Conservation (phyloP, 2,329 filamentous ascomycete genomes). For the Diaporthe australafricana region DNA sequence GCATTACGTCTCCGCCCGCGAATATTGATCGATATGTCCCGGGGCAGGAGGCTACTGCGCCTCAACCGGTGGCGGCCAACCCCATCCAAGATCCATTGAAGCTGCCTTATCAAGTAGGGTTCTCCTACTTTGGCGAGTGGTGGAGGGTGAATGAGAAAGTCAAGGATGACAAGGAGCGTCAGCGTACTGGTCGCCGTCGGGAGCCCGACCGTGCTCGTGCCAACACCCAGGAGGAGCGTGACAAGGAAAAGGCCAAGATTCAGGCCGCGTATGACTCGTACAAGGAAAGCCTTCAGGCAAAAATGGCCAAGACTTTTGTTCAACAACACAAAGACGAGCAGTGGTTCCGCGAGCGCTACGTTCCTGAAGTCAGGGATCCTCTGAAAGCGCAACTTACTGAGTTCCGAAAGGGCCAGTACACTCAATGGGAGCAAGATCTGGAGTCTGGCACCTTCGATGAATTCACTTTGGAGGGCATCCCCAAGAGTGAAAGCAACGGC, state of each 20-base stretch:
- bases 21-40: conserved; percentile 90
- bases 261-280: conserved; percentile 76
- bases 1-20: conserved; percentile 70
- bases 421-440: conserved; percentile 90
- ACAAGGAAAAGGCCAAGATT: conserved; percentile 83
- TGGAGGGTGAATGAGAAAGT: conserved; percentile 86
- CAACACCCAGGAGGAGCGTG: conserved; percentile 78
- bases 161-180: conserved; percentile 82
- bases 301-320: conserved; percentile 91
- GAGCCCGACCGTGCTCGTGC: conserved; percentile 73
- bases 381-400: conserved; percentile 82
- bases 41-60: conserved; percentile 69
- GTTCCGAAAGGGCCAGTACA: conserved; percentile 82
- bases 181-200: conserved; percentile 75
- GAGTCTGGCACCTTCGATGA: conserved; percentile 90
- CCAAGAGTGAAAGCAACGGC: conserved; percentile 92
- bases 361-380: conserved; percentile 81
- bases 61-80: conserved; percentile 66
- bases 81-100: conserved; percentile 78
- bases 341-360: conserved; percentile 97
- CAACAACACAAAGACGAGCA: conserved; percentile 93
- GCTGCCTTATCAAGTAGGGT: conserved; percentile 83
- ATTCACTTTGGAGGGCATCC: conserved; percentile 92
- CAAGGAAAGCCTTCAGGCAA: conserved; percentile 76
- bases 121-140: conserved; percentile 89